Conservation (phyloP, 2,329 filamentous ascomycete species). For the Verticillium longisporum region DNA sequence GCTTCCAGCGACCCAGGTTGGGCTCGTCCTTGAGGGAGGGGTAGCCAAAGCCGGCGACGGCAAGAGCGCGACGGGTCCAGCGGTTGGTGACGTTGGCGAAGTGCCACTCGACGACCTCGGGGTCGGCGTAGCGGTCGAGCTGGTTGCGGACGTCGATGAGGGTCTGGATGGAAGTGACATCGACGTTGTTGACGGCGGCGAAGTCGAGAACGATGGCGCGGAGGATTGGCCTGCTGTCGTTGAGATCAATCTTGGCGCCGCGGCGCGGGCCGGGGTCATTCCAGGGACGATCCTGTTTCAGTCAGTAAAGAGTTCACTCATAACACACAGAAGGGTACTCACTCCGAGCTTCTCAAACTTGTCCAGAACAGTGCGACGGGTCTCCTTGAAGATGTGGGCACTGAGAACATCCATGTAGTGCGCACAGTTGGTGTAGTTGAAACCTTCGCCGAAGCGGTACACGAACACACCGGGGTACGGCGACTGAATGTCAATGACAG, state of each 20-base stretch:
- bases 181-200: conserved; percentile 48
- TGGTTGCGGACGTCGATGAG: conserved; percentile 48
- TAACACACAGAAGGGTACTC: conserved; percentile 14
- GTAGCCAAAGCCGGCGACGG: conserved; percentile 49
- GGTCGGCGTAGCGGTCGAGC: conserved; percentile 44
- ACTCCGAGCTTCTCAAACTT: conserved; percentile 39
- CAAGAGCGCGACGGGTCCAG: conserved; percentile 51
- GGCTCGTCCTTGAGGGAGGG: conserved; percentile 21
- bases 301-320: not conserved
- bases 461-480: conserved; percentile 44
- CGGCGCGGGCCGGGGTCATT: conserved; percentile 41
- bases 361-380: conserved; percentile 30
- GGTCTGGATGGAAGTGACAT: conserved; percentile 51
- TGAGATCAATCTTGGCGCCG: conserved; percentile 19
- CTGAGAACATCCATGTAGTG: conserved; percentile 36
- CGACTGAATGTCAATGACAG: conserved; percentile 29
- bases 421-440: conserved; percentile 45
- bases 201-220: conserved; percentile 52
- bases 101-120: conserved; percentile 42
- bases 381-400: conserved; percentile 31
- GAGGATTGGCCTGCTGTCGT: conserved; percentile 36
- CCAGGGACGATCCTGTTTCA: conserved; percentile 41
- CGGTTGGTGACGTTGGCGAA: conserved; percentile 47
- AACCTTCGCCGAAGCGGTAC: conserved; percentile 44
- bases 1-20: conserved; percentile 21